Conservation (phyloP, 169 alveolate genomes). For the Perkinsus olseni region DNA sequence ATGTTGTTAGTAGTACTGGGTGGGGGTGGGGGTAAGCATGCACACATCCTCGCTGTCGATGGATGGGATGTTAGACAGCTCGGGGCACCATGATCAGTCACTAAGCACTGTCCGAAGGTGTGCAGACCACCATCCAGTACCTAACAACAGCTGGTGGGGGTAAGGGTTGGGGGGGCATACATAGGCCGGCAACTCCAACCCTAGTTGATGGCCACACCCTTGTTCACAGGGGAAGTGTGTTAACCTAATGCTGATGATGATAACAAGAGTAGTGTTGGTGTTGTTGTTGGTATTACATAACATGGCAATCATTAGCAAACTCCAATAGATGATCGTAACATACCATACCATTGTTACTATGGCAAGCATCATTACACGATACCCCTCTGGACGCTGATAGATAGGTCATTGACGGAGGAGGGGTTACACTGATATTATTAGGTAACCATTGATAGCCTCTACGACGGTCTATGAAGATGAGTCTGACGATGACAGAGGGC, state of each 20-base stretch:
- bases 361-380: not conserved
- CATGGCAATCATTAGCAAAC: not conserved
- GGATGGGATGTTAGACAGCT: not conserved
- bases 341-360: not conserved
- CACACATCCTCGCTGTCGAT: not conserved
- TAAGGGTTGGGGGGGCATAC: too few species aligned
- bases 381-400: not conserved
- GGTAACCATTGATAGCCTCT: not conserved
- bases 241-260: not conserved
- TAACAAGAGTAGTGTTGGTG: not conserved
- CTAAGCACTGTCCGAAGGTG: not conserved
- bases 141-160: too few species aligned
- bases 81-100: not conserved
- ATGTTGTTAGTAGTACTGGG: too few species aligned
- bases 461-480: not conserved
- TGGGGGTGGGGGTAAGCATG: too few species aligned
- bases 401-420: not conserved
- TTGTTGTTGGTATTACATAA: not conserved
- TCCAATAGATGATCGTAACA: not conserved
- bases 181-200: not conserved
- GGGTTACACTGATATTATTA: not conserved
- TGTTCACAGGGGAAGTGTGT: not conserved
- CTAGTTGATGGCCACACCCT: not conserved
- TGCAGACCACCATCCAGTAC: not conserved
- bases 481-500: not conserved